Base-by-base conservation (phyloP, 306 rosid genomes). In the Geum urbanum region DNA sequence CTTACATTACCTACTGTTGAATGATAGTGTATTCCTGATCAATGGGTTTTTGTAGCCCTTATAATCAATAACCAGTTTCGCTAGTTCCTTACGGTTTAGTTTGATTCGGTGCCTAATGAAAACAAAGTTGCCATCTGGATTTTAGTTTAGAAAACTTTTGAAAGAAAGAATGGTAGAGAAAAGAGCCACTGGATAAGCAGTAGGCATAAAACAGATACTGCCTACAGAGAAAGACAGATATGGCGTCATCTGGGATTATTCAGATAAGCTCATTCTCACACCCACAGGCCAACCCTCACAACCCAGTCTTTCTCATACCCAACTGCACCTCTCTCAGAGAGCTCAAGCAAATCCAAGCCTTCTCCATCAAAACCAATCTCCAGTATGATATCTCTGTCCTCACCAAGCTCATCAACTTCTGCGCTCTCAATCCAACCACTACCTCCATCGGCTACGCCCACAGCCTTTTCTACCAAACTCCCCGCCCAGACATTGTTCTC, bases 261-360 rank as follows among this genome's bases (percentile, higher is more conserved):
- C 87, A 80, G 48, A 57, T 74, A 7, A 64, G 74, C 65, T 66
- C 87, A 32, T 71, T 77, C 53, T 52, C 87, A 66, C 83, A 69
- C 61, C 58, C 89, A 73, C 81, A 78, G 53, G 67, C 77, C 83
- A 66, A 49, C 75, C 37, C 67, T 16, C 45, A 63, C 24, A 39
- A 70, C 35, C 83, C 86, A 11, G 82, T 81, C 70, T 87, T 88
- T 40, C 88, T 85, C 74, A 49, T 89, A 63, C 84, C 91, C 74
- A 86, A 85, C 47, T 89, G 94, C 85, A 22, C 82, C 39, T 82
- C 88, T 72, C 85, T 89, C 37, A 74, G 70, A 47, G 79, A 87
- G 57, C 82, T 91, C 46, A 85, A 87, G 83, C 91, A 91, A 80
- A 84, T 89, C 64, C 97, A 91, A 43, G 94, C 91, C 64, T 75